These are phyloP conservation scores for Cladosporium sp. DNA, from an alignment of 2,329 filamentous ascomycete genomes.

Conservation along the genomic window DNA sequence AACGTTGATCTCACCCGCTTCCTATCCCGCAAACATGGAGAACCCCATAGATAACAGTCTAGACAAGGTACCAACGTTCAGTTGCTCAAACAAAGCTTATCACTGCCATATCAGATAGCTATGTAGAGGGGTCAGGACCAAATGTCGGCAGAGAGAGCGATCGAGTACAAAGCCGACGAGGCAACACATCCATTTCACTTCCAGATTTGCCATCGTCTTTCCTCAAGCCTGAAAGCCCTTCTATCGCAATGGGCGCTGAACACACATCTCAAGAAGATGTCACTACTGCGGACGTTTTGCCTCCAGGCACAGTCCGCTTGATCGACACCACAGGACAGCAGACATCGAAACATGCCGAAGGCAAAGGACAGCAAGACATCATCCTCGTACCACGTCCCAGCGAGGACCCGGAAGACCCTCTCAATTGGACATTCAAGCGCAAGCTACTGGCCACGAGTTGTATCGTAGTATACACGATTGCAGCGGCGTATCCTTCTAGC, in stretches of 20 bases:
- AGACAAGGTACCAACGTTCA: neutral
- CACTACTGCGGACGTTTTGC: neutral
- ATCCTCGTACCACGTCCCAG: slow-evolving; percentile 49
- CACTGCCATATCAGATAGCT: neutral
- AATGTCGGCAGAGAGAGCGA: neutral
- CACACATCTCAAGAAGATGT: neutral
- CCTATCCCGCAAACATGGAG: neutral
- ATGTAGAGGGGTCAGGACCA: neutral
- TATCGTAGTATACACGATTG: slow-evolving; percentile 50
- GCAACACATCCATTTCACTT: neutral
- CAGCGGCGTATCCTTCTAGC: slow-evolving; percentile 52
- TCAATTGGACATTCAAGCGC: slow-evolving; percentile 39
- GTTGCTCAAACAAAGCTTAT: neutral
- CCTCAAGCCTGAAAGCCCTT: neutral
- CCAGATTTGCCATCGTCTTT: neutral
- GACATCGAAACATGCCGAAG: slow-evolving; percentile 40
- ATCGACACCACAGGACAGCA: slow-evolving; percentile 45
- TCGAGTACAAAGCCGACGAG: neutral
- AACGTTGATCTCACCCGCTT: neutral
- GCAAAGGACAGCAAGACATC: slow-evolving; percentile 40
- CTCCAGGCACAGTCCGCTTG: slow-evolving; percentile 47
- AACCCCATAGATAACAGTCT: neutral
- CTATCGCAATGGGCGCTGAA: neutral
- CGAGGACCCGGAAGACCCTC: slow-evolving; percentile 49
- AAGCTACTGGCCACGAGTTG: slow-evolving; percentile 47